These are phyloP conservation scores for Grigorovia humatica DNA, from an alignment of 805 yeast species.

Conservation along the genomic window DNA sequence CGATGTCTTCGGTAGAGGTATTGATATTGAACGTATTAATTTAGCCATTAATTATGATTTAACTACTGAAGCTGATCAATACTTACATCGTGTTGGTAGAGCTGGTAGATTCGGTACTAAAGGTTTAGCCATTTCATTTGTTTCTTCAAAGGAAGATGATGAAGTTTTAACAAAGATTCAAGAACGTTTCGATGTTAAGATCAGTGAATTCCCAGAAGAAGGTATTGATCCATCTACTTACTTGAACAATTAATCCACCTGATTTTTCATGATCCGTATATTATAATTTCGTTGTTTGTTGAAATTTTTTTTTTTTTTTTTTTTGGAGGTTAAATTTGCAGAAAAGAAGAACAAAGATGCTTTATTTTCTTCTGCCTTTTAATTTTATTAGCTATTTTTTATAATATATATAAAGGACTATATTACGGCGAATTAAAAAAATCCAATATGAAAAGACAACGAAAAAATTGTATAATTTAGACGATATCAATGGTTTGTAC, in stretches of 20 bases:
- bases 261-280: background rate
- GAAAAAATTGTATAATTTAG: no score
- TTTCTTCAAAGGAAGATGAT: conserved; percentile 77
- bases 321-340: background rate
- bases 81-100: conserved; percentile 98
- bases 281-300: background rate
- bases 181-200: conserved; percentile 93
- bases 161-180: conserved; percentile 86
- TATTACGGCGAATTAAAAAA: no score
- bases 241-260: conserved; percentile 67
- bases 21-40: conserved; percentile 97
- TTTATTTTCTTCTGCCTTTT: no score
- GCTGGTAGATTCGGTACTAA: conserved; percentile 99
- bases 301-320: background rate
- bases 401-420: no score
- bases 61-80: conserved; percentile 95
- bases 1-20: conserved; percentile 98
- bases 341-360: no score
- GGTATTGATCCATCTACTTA: conserved; percentile 97
- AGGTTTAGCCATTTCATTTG: conserved; percentile 91
- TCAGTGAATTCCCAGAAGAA: conserved; percentile 91
- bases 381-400: no score
- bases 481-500: no score
- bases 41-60: conserved; percentile 95
- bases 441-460: no score